phyloP scores from a whole-genome alignment of 257 asterid genomes.

The Plectranthus barbatus region DNA sequence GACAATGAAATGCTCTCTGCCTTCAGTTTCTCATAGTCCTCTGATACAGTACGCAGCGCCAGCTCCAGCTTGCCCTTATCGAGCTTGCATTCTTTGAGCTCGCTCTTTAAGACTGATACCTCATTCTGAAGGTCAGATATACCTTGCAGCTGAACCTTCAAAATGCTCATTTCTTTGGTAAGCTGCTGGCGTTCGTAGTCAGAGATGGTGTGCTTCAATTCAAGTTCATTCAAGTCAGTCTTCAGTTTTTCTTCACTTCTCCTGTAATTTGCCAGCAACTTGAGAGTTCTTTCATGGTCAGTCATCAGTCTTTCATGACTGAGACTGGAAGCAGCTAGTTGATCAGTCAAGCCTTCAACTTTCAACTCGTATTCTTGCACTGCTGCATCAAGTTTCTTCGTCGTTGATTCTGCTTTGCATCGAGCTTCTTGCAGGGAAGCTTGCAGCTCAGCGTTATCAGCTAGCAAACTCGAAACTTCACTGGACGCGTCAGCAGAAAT shows the following conservation, averaged over 20 bases:
- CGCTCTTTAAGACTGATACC: conserved; percentile 33
- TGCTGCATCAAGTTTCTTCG: conserved; percentile 21
- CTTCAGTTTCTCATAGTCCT: conserved; percentile 43
- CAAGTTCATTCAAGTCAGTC: conserved; percentile 53
- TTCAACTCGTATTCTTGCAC: conserved; percentile 29
- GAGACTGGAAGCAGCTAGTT: conserved; percentile 31
- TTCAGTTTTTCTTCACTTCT: conserved; percentile 56
- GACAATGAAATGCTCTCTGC: conserved; percentile 37
- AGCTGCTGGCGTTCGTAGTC: conserved; percentile 62
- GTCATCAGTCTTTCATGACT: conserved; percentile 25
- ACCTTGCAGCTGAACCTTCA: conserved; percentile 52
- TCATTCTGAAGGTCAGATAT: conserved; percentile 44
- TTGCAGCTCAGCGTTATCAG: conserved; percentile 37
- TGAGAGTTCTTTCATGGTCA: conserved; percentile 45
- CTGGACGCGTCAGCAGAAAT: conserved; percentile 25
- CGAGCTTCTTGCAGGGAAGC: conserved; percentile 35
- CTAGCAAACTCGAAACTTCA: conserved; percentile 35
- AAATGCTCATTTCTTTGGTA: conserved; percentile 32
- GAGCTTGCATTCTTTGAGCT: conserved; percentile 30
- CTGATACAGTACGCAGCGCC: conserved; percentile 22
- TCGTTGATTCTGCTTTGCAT: conserved; percentile 22
- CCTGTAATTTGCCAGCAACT: conserved; percentile 38
- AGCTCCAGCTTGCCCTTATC: conserved; percentile 51
- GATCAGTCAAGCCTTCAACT: conserved; percentile 32
- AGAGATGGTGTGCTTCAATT: conserved; percentile 62